Evolutionary conservation across 495 filamentous ascomycete species (phyloP).

Genomic region (Lophium mytilinum): DNA sequence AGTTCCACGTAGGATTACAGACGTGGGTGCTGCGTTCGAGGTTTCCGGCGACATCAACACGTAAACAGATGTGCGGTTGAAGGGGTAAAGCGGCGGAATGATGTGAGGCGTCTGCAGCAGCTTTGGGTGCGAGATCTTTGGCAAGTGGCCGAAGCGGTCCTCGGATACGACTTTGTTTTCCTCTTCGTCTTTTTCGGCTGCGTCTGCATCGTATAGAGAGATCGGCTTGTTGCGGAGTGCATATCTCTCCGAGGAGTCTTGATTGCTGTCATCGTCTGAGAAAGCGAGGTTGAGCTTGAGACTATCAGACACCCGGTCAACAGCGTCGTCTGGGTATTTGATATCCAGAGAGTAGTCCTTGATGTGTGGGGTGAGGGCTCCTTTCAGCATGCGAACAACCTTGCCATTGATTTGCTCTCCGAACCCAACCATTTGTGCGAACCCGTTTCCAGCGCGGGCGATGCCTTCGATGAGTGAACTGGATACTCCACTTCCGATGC

Average conservation of each 20-base stretch:
- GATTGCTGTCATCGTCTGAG: not conserved
- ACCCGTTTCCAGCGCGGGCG: constrained; percentile 57
- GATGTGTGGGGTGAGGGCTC: constrained; percentile 53
- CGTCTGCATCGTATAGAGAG: constrained; percentile 46
- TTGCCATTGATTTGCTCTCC: constrained; percentile 53
- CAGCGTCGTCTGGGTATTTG: constrained; percentile 42
- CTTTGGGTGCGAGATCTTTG: constrained; percentile 43
- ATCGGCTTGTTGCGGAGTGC: constrained; percentile 37
- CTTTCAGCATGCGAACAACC: constrained; percentile 64
- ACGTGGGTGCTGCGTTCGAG: constrained; percentile 39
- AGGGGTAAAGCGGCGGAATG: constrained; percentile 57
- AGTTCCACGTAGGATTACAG: constrained; percentile 48
- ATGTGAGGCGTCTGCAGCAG: constrained; percentile 52
- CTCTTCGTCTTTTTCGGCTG: constrained; percentile 30
- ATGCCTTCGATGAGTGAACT: constrained; percentile 60
- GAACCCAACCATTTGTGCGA: constrained; percentile 50
- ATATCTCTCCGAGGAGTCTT: not conserved
- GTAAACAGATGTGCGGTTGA: constrained; percentile 54
- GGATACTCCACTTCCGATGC: constrained; percentile 53
- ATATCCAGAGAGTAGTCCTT: constrained; percentile 52
- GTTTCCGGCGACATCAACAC: constrained; percentile 48
- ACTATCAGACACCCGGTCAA: constrained; percentile 45
- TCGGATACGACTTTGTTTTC: constrained; percentile 4
- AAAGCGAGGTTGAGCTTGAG: constrained; percentile 26
- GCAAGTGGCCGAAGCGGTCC: constrained; percentile 37